phyloP scores from a whole-genome alignment of 768 basidiomycete genomes.

The Tremella fuciformis region DNA sequence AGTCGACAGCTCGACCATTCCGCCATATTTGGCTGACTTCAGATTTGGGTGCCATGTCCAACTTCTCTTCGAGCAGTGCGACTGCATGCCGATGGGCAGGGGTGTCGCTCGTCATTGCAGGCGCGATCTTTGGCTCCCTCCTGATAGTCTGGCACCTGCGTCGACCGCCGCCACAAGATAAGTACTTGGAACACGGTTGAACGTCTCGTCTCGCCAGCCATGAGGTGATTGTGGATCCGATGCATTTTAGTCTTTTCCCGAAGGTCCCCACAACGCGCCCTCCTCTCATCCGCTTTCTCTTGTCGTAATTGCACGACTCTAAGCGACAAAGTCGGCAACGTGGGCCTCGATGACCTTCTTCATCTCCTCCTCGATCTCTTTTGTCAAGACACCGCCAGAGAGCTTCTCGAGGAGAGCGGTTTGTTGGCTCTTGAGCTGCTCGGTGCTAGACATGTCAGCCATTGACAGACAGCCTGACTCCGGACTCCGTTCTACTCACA shows the following conservation, averaged over 20 bases:
- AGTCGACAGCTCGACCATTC: no score
- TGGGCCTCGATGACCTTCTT: slow-evolving; percentile 46
- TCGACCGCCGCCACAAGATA: no score
- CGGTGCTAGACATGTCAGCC: slow-evolving; percentile 58
- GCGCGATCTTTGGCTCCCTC: no score
- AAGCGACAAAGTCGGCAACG: slow-evolving; percentile 50
- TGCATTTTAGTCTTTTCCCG: slow-evolving; percentile 4
- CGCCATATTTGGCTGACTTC: no score
- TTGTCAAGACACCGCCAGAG: slow-evolving; percentile 71
- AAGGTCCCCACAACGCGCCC: not conserved
- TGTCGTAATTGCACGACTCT: slow-evolving; percentile 11
- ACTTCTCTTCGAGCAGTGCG: no score
- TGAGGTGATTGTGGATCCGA: not conserved
- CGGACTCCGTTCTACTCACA: slow-evolving; percentile 58
- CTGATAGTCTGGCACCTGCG: no score
- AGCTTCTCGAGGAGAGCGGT: slow-evolving; percentile 77
- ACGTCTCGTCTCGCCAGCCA: no score
- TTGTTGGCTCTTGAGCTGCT: slow-evolving; percentile 75
- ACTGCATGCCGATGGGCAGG: no score
- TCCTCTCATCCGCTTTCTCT: not conserved
- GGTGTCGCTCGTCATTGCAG: no score
- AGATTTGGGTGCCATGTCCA: no score
- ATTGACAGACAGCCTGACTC: slow-evolving; percentile 56
- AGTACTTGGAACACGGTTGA: no score
- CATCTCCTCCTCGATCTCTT: slow-evolving; percentile 82